Evolutionary conservation across 2,329 filamentous ascomycete species (phyloP).

Genomic region (Cadophora luteo-olivacea): DNA sequence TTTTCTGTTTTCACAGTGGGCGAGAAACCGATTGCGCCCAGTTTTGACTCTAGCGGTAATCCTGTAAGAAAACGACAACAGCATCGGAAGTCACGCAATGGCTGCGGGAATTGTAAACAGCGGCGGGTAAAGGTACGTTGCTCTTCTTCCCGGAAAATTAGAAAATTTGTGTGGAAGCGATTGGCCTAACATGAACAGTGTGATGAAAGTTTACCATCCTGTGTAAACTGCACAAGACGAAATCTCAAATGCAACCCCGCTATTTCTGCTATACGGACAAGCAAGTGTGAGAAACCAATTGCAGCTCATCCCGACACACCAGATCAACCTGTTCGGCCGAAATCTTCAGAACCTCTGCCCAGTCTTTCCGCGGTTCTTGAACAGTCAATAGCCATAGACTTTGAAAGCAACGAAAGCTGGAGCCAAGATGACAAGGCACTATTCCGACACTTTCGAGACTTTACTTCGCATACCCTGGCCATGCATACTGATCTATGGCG

Average conservation of each 20-base stretch:
- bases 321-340: background rate
- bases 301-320: background rate
- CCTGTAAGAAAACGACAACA: slow-evolving; percentile 23
- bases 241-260: slow-evolving; percentile 16
- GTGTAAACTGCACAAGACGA: slow-evolving; percentile 23
- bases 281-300: slow-evolving; percentile 2
- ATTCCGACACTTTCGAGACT: slow-evolving; percentile 21
- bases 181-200: slow-evolving; percentile 18
- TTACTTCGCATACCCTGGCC: slow-evolving; percentile 18
- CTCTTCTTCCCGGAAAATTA: background rate
- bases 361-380: slow-evolving; percentile 2
- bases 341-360: background rate
- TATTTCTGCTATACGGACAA: background rate
- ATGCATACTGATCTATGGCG: slow-evolving; percentile 18
- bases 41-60: slow-evolving; percentile 23
- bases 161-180: too few species aligned
- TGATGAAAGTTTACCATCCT: slow-evolving; percentile 21
- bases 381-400: slow-evolving; percentile 3
- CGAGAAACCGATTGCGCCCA: slow-evolving; percentile 5
- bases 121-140: slow-evolving; percentile 25
- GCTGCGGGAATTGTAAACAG: slow-evolving; percentile 25
- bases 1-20: slow-evolving; percentile 24
- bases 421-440: slow-evolving; percentile 19
- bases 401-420: slow-evolving; percentile 7
- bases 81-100: slow-evolving; percentile 24